Conservation (phyloP, 2,329 filamentous ascomycete species). For the Cladosporium sp. region DNA sequence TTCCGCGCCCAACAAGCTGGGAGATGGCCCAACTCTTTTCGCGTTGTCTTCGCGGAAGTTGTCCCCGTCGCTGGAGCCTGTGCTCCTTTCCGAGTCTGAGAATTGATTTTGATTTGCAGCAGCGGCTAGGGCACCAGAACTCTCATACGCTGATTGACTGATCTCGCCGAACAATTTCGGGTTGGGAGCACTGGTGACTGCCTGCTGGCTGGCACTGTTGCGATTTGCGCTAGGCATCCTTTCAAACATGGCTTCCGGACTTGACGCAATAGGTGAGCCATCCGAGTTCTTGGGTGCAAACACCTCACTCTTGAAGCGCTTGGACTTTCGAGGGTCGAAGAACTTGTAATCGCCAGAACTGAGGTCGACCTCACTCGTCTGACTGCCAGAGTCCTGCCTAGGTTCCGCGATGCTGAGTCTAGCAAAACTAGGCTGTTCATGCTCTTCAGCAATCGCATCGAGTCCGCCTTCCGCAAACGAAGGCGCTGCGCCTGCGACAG, state of each 20-base stretch:
- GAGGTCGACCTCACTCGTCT: conserved; percentile 28
- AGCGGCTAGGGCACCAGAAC: conserved; percentile 38
- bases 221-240: conserved; percentile 28
- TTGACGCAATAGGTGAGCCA: conserved; percentile 31
- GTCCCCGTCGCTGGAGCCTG: conserved; percentile 8
- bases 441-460: conserved; percentile 52
- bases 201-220: conserved; percentile 24
- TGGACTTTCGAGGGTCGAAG: conserved; percentile 39
- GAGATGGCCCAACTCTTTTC: conserved; percentile 16
- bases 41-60: conserved; percentile 3
- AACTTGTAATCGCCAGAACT: conserved; percentile 35
- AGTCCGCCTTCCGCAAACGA: conserved; percentile 23
- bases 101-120: conserved; percentile 21
- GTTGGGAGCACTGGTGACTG: conserved; percentile 14
- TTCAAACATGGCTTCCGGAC: conserved; percentile 34
- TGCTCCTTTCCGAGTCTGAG: conserved; percentile 1
- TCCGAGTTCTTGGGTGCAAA: conserved; percentile 35
- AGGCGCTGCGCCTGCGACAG: conserved; percentile 11
- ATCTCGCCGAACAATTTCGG: conserved; percentile 59
- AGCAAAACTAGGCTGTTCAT: conserved; percentile 42
- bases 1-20: conserved; percentile 46
- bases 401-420: conserved; percentile 47
- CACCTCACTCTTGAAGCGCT: conserved; percentile 41
- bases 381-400: conserved; percentile 47
- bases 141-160: conserved; percentile 50